Conservation (phyloP, 306 rosid species). For the Vicia villosa region DNA sequence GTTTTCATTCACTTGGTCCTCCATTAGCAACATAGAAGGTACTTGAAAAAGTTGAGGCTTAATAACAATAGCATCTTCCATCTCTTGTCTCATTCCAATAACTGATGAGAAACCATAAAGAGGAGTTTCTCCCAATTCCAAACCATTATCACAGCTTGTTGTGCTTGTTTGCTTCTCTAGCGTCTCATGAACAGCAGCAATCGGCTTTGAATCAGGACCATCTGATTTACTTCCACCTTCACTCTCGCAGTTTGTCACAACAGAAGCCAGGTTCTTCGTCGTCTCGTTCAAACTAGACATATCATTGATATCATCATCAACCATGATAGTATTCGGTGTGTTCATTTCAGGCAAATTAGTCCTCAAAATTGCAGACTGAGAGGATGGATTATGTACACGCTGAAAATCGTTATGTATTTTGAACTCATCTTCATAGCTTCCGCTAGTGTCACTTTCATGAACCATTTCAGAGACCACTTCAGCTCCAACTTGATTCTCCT, state of each 20-base stretch:
- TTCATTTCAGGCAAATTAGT: slow-evolving; percentile 25
- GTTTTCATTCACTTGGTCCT: slow-evolving; percentile 40
- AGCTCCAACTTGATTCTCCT: slow-evolving; percentile 40
- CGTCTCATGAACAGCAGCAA: slow-evolving; percentile 25
- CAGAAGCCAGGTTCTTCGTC: slow-evolving; percentile 39
- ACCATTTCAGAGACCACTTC: slow-evolving; percentile 39
- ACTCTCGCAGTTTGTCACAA: slow-evolving; percentile 37
- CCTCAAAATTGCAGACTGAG: slow-evolving; percentile 37
- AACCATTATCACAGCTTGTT: slow-evolving; percentile 37
- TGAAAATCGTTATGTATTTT: slow-evolving; percentile 35
- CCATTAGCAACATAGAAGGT: slow-evolving; percentile 51
- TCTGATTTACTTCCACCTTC: slow-evolving; percentile 49
- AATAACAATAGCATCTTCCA: slow-evolving; percentile 75
- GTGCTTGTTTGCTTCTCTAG: slow-evolving; percentile 41
- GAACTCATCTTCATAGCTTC: slow-evolving; percentile 32
- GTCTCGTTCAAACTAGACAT: slow-evolving; percentile 19
- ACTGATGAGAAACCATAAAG: slow-evolving; percentile 69
- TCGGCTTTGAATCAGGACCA: slow-evolving; percentile 44
- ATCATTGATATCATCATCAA: slow-evolving; percentile 35
- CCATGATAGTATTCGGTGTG: slow-evolving; percentile 27
- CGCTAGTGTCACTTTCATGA: slow-evolving; percentile 11
- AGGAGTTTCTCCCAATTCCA: slow-evolving; percentile 47
- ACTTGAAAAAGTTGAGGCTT: slow-evolving; percentile 55
- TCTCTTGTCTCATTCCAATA: slow-evolving; percentile 73
- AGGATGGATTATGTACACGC: slow-evolving; percentile 24